Conservation (phyloP, 306 rosid species). For the Cicer bijugum region DNA sequence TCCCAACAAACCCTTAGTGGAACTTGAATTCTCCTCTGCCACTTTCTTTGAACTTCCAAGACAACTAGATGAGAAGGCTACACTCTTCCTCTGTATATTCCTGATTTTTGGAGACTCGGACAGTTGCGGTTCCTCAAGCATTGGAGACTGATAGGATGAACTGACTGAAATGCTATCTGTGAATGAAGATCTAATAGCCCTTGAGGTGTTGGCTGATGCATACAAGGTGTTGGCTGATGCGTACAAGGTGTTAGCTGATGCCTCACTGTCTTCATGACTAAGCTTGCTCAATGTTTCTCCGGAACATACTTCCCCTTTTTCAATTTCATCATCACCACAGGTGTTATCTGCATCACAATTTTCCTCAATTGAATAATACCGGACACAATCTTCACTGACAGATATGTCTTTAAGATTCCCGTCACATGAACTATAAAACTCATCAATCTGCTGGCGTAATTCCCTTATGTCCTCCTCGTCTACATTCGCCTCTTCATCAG, state of each 20-base stretch:
- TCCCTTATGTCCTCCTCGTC: slow-evolving; percentile 74
- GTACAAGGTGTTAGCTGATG: slow-evolving; percentile 42
- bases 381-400: slow-evolving; percentile 56
- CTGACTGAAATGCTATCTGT: slow-evolving; percentile 73
- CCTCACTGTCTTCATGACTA: slow-evolving; percentile 50
- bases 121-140: slow-evolving; percentile 73
- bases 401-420: slow-evolving; percentile 48
- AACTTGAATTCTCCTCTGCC: slow-evolving; percentile 59
- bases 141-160: slow-evolving; percentile 57
- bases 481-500: slow-evolving; percentile 65
- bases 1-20: slow-evolving; percentile 54
- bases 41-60: slow-evolving; percentile 58
- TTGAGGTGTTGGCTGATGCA: slow-evolving; percentile 46
- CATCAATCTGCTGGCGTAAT: slow-evolving; percentile 67
- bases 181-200: slow-evolving; percentile 53
- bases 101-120: slow-evolving; percentile 93
- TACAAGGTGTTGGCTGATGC: slow-evolving; percentile 46
- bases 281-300: slow-evolving; percentile 44
- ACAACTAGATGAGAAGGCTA: slow-evolving; percentile 63
- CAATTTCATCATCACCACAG: slow-evolving; percentile 64
- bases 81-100: slow-evolving; percentile 70
- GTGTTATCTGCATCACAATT: slow-evolving; percentile 55
- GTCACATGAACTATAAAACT: slow-evolving; percentile 64
- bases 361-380: slow-evolving; percentile 59
- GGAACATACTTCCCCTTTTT: slow-evolving; percentile 54